phyloP scores from a whole-genome alignment of 1,284 basidiomycete species.

The Melampsora americana region DNA sequence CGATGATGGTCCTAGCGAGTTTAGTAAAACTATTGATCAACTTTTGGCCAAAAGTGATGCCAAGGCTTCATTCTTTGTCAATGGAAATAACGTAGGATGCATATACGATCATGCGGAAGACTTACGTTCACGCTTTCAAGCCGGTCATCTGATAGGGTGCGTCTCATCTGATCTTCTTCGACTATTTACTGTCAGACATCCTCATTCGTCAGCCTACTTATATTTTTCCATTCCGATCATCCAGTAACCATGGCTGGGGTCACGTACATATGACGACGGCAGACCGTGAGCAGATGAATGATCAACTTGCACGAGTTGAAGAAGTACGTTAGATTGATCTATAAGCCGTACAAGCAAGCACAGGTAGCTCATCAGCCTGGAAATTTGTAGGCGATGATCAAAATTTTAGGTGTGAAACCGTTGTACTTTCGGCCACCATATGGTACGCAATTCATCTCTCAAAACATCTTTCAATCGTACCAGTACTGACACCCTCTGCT shows the following conservation, averaged over 20 bases:
- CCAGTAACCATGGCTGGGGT: slow-evolving; percentile 27
- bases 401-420: slow-evolving; percentile 35
- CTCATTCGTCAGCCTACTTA: neutral
- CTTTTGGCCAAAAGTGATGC: neutral
- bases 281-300: neutral
- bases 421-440: slow-evolving; percentile 28
- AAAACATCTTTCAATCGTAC: neutral
- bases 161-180: neutral
- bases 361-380: neutral
- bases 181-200: neutral
- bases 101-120: slow-evolving; percentile 49
- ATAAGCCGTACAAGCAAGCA: neutral
- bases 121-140: slow-evolving; percentile 46
- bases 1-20: slow-evolving; percentile 32
- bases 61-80: slow-evolving; percentile 43
- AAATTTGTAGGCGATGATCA: slow-evolving; percentile 31
- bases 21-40: slow-evolving; percentile 15
- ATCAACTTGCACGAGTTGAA: slow-evolving; percentile 31
- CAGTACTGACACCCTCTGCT: neutral
- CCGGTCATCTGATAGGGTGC: slow-evolving; percentile 51
- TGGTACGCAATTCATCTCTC: neutral
- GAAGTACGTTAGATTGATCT: neutral
- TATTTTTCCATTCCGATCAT: neutral
- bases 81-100: slow-evolving; percentile 51
- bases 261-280: slow-evolving; percentile 19